Evolutionary conservation across 371 early-diverging fungal species (phyloP), one percentile per base, ranked within the genome.

Genomic region (Syncephalastrum racemosum): DNA sequence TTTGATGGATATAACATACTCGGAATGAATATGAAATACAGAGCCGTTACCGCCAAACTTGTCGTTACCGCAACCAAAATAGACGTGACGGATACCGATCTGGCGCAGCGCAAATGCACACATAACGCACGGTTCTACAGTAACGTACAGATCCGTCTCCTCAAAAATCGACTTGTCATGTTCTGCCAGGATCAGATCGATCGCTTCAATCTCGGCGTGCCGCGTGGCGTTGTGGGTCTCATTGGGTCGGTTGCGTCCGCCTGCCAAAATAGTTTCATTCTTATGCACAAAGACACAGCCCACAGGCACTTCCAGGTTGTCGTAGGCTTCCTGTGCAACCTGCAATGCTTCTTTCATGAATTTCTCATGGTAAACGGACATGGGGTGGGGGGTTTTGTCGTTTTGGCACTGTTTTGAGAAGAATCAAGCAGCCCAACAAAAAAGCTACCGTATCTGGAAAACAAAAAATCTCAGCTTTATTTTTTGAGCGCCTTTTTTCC

Each of bases 51-150:
- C 98, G 23, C 98, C 98, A 80, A 98, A 98, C 54, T 93, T 84
- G 16, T 98, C 97, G 64, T 98, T 98, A 2, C 86, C 83, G 63
- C 92, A 90, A 2, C 97, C 97, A 76, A 82, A 97, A 56, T 88
- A 90, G 2, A 96, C 96, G 18, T 83, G 77, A 2, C 87, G 78
- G 14, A 97, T 84, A 82, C 86, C 82, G 18, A 88, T 57, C 53
- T 89, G 89, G 22, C 96, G 73, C 55, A 99, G 66, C 4, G 98
- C 95, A 43, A 94, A 86, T 4, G 96, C 93, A 60, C 99, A 99
- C 99, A 99, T 99, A 4, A 99, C 83, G 70, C 99, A 99, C 3
- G 99, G 99, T 73, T 99, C 99, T 1, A 99, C 96, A 1, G 99
- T 99, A 12, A 99, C 96, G 72, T 96, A 99, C 24, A 99, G 69